Evolutionary conservation across 2,329 filamentous ascomycete species (phyloP).

Genomic region (Huntiella decipiens): DNA sequence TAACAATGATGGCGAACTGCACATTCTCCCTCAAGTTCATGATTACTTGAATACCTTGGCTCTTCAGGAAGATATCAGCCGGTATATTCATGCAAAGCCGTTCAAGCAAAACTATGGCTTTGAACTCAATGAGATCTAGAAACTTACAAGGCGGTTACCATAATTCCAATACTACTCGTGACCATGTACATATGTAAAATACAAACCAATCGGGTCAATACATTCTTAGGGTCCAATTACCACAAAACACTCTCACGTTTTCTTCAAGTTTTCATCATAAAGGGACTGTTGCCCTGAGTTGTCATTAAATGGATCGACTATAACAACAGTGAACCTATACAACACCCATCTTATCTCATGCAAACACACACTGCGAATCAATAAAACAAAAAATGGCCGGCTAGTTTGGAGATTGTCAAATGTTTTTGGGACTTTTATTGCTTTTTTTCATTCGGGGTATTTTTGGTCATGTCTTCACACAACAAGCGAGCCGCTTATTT

Average conservation of each 20-base stretch:
- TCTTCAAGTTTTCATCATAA: neutral
- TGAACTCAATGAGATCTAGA: neutral
- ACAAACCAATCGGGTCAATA: neutral
- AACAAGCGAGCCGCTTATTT: constrained; percentile 45
- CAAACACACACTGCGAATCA: neutral
- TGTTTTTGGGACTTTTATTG: constrained; percentile 9
- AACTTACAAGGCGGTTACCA: neutral
- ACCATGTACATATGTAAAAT: neutral
- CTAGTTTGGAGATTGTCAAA: neutral
- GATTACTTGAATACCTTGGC: constrained; percentile 40
- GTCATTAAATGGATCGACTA: neutral
- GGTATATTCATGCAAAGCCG: constrained; percentile 33
- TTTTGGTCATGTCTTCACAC: constrained; percentile 12
- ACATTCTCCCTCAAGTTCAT: constrained; percentile 38
- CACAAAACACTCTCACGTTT: neutral
- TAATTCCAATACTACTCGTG: neutral
- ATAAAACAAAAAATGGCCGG: neutral
- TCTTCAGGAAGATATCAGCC: constrained; percentile 40
- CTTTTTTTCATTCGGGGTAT: constrained; percentile 10
- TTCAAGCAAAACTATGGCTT: constrained; percentile 23
- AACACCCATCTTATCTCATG: neutral
- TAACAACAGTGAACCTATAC: constrained; percentile 3
- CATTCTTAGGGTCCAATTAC: too few species aligned
- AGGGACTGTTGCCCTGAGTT: constrained; percentile 7
- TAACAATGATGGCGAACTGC: constrained; percentile 22